Percentiles rank a stretch among this genome's conserved stretches.
Conservation (phyloP, 257 asterid genomes). For the Cordia subcordata region DNA sequence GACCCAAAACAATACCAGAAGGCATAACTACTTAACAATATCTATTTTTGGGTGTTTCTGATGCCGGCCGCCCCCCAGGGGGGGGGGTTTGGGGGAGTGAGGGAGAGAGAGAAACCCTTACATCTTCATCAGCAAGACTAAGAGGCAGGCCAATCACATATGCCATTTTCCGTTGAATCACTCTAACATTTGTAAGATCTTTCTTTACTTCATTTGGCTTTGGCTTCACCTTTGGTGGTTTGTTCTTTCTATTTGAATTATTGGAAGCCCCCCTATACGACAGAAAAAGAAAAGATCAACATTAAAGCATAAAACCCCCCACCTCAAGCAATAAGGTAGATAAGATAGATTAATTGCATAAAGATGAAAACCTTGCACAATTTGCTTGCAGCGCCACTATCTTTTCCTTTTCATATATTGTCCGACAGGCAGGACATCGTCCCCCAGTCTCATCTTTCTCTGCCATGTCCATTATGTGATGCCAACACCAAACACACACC, state of each 20-base stretch:
- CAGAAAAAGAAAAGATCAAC: constrained; percentile 1
- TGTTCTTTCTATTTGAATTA: constrained; percentile 52
- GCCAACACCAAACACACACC: constrained; percentile 99
- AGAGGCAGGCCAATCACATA: constrained; percentile 93
- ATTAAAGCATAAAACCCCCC: constrained; percentile 18
- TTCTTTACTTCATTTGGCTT: constrained; percentile 70
- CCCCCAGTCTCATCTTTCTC: constrained; percentile 84
- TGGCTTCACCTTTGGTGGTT: constrained; percentile 76
- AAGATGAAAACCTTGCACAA: constrained; percentile 52
- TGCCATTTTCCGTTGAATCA: constrained; percentile 92
- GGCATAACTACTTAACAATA: neutral
- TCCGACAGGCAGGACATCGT: constrained; percentile 91
- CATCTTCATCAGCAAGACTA: constrained; percentile 90
- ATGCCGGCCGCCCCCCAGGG: no score
- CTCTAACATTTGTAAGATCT: constrained; percentile 84
- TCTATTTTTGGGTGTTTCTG: no score
- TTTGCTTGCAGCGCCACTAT: constrained; percentile 75
- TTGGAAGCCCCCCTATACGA: constrained; percentile 45
- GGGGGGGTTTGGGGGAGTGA: neutral
- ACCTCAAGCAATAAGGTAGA: constrained; percentile 11
- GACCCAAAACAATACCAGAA: constrained; percentile 4
- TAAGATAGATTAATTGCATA: constrained; percentile 9
- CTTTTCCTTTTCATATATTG: constrained; percentile 80
- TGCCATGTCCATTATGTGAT: constrained; percentile 94
- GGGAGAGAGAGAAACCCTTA: constrained; percentile 20